Evolutionary conservation across 345 rosid species (phyloP), one percentile per base, ranked within the genome.

Genomic region (Orychophragmus violaceus): DNA sequence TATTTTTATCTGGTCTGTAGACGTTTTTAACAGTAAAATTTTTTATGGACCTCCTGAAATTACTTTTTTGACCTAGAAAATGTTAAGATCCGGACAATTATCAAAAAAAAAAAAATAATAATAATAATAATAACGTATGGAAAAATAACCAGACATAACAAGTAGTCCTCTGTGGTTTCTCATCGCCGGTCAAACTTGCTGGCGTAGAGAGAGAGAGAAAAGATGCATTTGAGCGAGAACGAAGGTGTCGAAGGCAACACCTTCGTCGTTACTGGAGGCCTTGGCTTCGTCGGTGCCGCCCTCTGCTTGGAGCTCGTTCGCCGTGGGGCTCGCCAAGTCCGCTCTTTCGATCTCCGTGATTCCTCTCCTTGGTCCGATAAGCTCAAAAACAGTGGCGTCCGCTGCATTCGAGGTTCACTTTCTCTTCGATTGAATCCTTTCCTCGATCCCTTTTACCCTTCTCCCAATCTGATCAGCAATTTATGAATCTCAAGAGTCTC

Each of bases 151-250:
- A n/a, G n/a, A n/a, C n/a, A n/a, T n/a, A n/a, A n/a, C n/a, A n/a
- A n/a, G n/a, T n/a, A n/a, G n/a, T n/a, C n/a, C n/a, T n/a, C n/a
- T n/a, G n/a, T n/a, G n/a, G n/a, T n/a, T 42, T 58, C 16, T 29
- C 50, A 66, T 41, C 73, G 3, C 23, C 74, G 19, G 45, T 59
- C 59, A 69, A 69, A 32, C 35, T 59, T 52, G 35, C 8, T 27
- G 10, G 30, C 8, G 19, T 14, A 29, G 46, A 28, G 28, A 13
- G 3, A n/a, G 2, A n/a, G 17, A 42, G 3, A 45, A 22, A 55
- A 5, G 24, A 86, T 89, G 96, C 95, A 86, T 78, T 66, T 92
- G 75, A 89, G 91, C 80, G 98, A 92, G 74, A 92, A 89, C 64
- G 96, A 92, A 74, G 98, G 98, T 8, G 81, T 92, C 41, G 93